Conservation (phyloP, 2,329 filamentous ascomycete species). For the Cyanodermella asteris region DNA sequence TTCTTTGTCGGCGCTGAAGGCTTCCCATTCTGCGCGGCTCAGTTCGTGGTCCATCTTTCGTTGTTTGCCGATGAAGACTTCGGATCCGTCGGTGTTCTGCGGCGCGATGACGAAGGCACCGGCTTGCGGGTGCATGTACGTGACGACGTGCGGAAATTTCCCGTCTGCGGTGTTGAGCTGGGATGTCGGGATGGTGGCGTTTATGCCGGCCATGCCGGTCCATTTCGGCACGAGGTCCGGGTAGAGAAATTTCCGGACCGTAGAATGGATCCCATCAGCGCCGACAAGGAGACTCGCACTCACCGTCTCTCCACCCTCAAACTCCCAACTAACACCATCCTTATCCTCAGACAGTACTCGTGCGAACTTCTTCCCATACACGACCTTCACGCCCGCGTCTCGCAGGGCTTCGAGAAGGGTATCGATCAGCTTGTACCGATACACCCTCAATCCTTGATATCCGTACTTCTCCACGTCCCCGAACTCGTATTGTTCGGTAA, state of each 20-base stretch:
- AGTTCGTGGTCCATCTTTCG: constrained; percentile 15
- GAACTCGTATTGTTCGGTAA: constrained; percentile 24
- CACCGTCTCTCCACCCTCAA: constrained; percentile 22
- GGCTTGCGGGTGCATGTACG: constrained; percentile 18
- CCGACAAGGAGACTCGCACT: constrained; percentile 28
- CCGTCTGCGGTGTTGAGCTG: constrained; percentile 15
- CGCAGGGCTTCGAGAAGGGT: constrained; percentile 22
- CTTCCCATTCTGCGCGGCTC: constrained; percentile 22
- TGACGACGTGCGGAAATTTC: constrained; percentile 21
- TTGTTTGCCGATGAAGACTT: constrained; percentile 27
- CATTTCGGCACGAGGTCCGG: constrained; percentile 28
- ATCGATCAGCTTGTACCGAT: constrained; percentile 29
- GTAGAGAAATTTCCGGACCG: constrained; percentile 28
- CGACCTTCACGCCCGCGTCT: constrained; percentile 19
- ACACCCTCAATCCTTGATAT: constrained; percentile 32
- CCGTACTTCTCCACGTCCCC: constrained; percentile 26
- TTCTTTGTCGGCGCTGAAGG: constrained; percentile 19
- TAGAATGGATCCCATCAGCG: constrained; percentile 38
- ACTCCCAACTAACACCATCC: constrained; percentile 22
- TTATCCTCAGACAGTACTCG: constrained; percentile 20
- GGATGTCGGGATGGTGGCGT: constrained; percentile 16
- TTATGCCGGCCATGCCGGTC: constrained; percentile 24
- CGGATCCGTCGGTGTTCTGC: constrained; percentile 25
- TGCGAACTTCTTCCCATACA: constrained; percentile 27
- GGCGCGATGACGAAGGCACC: constrained; percentile 31